Conservation (phyloP, 345 rosid genomes). For the Eutrema japonicum region DNA sequence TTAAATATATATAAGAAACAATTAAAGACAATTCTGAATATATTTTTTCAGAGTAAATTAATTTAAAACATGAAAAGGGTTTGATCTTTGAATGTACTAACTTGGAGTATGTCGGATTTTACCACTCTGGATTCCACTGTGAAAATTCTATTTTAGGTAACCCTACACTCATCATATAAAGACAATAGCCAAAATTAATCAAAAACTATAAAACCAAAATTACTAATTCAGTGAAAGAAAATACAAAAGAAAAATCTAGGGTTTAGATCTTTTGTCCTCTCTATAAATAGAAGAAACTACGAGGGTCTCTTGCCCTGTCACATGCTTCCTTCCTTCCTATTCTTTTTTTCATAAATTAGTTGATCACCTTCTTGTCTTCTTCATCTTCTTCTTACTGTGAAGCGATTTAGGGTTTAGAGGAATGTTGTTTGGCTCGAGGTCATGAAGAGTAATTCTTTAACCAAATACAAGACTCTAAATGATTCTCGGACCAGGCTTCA, state of each 20-base stretch:
- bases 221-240: slow-evolving; percentile 40
- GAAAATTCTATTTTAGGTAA: slow-evolving; percentile 38
- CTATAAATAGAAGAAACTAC: slow-evolving; percentile 41
- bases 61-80: slow-evolving; percentile 28
- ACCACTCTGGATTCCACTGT: slow-evolving; percentile 32
- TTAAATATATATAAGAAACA: slow-evolving; percentile 23
- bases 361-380: slow-evolving; percentile 2
- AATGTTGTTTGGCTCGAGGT: slow-evolving; percentile 63
- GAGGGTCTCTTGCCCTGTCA: slow-evolving; percentile 16
- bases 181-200: slow-evolving; percentile 38
- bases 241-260: slow-evolving; percentile 36
- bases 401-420: slow-evolving; percentile 51
- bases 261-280: slow-evolving; percentile 35
- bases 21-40: slow-evolving; percentile 9
- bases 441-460: slow-evolving; percentile 36
- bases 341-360: slow-evolving; percentile 7
- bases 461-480: slow-evolving; percentile 35
- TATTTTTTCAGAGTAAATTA: slow-evolving; percentile 2
- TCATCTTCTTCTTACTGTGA: slow-evolving; percentile 15
- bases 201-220: slow-evolving; percentile 24
- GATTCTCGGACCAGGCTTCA: slow-evolving; percentile 70
- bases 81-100: slow-evolving; percentile 40
- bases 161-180: slow-evolving; percentile 30
- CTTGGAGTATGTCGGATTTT: slow-evolving; percentile 43
- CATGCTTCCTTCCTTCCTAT: slow-evolving; percentile 19